Base-by-base conservation (phyloP, 345 rosid genomes). In the Salix dunnii region DNA sequence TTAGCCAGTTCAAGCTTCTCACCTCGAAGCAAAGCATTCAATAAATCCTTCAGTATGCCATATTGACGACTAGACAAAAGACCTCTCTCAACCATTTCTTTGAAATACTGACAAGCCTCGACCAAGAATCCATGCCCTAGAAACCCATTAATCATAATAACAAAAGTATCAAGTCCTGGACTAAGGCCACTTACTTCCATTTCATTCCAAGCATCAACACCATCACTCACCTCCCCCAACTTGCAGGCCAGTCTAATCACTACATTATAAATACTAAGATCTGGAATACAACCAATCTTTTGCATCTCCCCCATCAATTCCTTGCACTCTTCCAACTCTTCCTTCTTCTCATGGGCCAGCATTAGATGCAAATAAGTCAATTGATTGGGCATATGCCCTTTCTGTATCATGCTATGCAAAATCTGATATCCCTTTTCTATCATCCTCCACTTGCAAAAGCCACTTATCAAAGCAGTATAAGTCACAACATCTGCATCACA, bases 81-180 rank as follows among this genome's bases (percentile, higher is more conserved):
- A 67, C 98, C 94, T 80, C 91, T 84, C 38, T 74, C 86, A n/a
- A 85, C 90, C 98, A 96, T 91, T 79, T 93, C 99, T 82, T 86
- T 88, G 76, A 93, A 93, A 76, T 87, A 88, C 25, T 89, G 83
- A 31, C 94, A 86, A 14, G 96, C 92, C 79, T 96, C 91, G 60
- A 89, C 74, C 70, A 96, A 79, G 77, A 76, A 80, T 2, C 93
- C 88, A 70, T 91, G 91, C 71, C 82, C 85, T 75, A 85, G 74
- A 76, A 91, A 90, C 58, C 98, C 98, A 81, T 89, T 82, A 72
- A 91, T 86, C 86, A 91, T 78, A 53, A 93, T 83, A 80, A 93
- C 82, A 82, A 87, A 93, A 23, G 91, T 85, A 74, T 93, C 98
- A 51, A 87, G 87, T 76, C 88, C 96, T 21, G 96, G 97, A 84